Base-by-base conservation (phyloP, 2,329 filamentous ascomycete genomes). In the Pseudocercospora macadamiae region DNA sequence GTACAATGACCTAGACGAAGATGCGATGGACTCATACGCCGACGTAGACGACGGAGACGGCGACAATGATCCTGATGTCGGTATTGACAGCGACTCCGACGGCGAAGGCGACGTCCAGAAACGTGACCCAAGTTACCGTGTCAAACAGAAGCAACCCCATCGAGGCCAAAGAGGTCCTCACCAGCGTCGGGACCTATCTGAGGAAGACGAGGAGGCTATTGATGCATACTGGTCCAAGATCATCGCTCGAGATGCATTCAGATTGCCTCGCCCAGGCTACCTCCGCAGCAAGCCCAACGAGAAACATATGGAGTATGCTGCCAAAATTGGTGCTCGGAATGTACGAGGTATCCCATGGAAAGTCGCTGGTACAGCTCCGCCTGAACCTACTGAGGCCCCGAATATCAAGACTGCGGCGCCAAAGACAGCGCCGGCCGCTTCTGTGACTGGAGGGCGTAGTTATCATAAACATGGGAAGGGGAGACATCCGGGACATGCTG, bases 401-500 rank as follows among this genome's bases (percentile, higher is more conserved):
- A 34, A 16, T 14, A 26, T 34, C 4, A 34, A n/a, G 9, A 52
- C 32, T 18, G 49, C 49, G 16, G 14, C 16, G 10, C 49, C 49
- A 9, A 52, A 52, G 49, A 36, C 32, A n/a, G 49, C 49, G 9
- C 30, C 49, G 12, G 32, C 49, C 18, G 16, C 49, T 39, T 18
- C 49, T 14, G 32, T 39, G 4, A 39, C 49, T n/a, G 30, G 30
- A 25, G 9, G 25, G 2, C 9, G 6, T 18, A 39, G 12, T 1
- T n/a, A 39, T 5, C 49, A 52, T 21, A 52, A 39, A 18, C 49
- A 52, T 26, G 49, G 49, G 3, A 9, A 23, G 14, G 49, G 49
- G 23, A 39, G 30, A 25, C 49, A 52, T 28, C 26, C 26, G n/a
- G 26, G 16, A 9, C 47, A 49, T 34, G 47, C 25, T 10, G 47